phyloP scores from a whole-genome alignment of 208 protist genomes.

The Trypanosoma conorhini region DNA sequence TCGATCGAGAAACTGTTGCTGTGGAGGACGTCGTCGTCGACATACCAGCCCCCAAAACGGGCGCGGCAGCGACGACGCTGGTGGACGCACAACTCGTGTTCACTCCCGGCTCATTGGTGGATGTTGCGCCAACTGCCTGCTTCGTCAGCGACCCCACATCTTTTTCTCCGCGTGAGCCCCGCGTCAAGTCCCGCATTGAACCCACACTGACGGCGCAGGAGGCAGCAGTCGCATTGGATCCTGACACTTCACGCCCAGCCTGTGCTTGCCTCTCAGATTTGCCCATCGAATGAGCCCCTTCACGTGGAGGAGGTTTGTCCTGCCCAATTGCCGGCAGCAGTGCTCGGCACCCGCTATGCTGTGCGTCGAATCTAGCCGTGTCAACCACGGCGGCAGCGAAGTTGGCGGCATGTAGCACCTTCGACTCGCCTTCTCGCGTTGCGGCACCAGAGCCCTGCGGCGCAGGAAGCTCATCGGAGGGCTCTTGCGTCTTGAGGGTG shows the following conservation, averaged over 20 bases:
- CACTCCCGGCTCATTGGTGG: background rate
- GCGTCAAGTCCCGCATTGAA: background rate
- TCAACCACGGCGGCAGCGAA: background rate
- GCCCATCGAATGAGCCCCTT: background rate
- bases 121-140: background rate
- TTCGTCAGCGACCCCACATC: background rate
- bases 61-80: background rate
- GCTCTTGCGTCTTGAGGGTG: background rate
- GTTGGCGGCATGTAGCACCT: background rate
- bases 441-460: background rate
- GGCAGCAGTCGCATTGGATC: background rate
- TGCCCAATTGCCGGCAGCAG: background rate
- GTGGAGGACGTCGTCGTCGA: background rate
- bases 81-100: background rate
- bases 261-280: background rate
- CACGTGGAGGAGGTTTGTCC: background rate
- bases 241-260: background rate
- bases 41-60: background rate
- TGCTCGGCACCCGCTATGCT: background rate
- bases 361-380: background rate
- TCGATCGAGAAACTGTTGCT: background rate
- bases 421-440: background rate
- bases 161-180: background rate
- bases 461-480: background rate
- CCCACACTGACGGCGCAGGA: background rate